Percentiles rank a stretch among this genome's conserved stretches.
These are phyloP conservation scores for Chrysanthemum lavandulifolium DNA, from an alignment of 129 eudicot genomes.

Conservation along the genomic window DNA sequence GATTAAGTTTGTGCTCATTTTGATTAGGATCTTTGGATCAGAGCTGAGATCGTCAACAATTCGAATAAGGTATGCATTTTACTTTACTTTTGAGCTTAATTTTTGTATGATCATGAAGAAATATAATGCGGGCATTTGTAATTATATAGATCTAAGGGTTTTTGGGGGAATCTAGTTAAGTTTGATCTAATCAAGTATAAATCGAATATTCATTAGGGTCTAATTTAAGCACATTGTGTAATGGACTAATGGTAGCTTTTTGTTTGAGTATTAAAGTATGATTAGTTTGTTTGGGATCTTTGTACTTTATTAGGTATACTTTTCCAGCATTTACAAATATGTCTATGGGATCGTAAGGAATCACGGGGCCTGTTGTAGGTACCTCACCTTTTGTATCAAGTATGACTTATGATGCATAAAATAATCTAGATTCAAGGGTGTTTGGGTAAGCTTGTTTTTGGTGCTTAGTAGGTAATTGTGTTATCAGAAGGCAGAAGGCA, in stretches of 20 bases:
- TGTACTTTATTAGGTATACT: conserved; percentile 25
- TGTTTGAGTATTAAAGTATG: conserved; percentile 18
- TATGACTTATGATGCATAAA: too few species aligned
- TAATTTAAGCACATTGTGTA: conserved; percentile 31
- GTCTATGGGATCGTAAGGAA: conserved; percentile 6
- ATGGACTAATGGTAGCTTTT: conserved; percentile 12
- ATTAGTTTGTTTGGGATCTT: conserved; percentile 19
- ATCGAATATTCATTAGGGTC: conserved; percentile 20
- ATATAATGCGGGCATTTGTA: conserved; percentile 18
- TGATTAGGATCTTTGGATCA: conserved; percentile 32
- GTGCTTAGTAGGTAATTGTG: too few species aligned
- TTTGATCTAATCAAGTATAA: background rate
- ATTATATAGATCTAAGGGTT: conserved; percentile 18
- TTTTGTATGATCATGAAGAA: conserved; percentile 20
- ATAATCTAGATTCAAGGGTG: too few species aligned
- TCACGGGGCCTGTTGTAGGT: conserved; percentile 22
- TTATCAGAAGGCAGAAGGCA: too few species aligned
- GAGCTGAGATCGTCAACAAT: conserved; percentile 1
- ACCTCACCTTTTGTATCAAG: background rate
- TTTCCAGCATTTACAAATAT: conserved; percentile 17
- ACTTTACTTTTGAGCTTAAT: conserved; percentile 15
- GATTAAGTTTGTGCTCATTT: conserved; percentile 15
- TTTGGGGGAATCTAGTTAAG: background rate
- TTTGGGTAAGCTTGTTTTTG: too few species aligned
- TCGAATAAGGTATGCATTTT: conserved; percentile 26